These are phyloP conservation scores for Acephala macrosclerotiorum DNA, from an alignment of 2,329 filamentous ascomycete genomes.

Conservation along the genomic window DNA sequence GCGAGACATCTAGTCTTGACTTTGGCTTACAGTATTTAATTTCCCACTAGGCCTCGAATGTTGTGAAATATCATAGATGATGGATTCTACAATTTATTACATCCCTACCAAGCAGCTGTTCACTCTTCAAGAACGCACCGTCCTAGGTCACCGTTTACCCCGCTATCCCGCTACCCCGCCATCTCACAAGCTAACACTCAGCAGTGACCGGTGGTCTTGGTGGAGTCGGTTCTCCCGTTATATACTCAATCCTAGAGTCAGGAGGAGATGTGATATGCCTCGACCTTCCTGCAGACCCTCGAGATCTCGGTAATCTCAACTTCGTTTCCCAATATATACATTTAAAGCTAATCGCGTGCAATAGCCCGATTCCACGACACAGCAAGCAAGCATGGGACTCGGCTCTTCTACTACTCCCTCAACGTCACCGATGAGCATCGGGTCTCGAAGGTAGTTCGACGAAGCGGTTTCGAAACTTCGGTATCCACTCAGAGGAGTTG, in stretches of 20 bases:
- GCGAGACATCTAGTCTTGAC: too few species aligned
- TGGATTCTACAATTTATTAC: neutral
- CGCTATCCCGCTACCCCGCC: neutral
- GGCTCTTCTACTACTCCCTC: conserved; percentile 48
- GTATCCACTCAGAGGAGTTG: conserved; percentile 29
- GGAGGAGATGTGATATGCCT: conserved; percentile 57
- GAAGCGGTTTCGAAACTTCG: neutral
- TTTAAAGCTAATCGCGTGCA: neutral
- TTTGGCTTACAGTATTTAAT: too few species aligned
- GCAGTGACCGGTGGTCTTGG: conserved; percentile 58
- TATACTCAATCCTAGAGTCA: conserved; percentile 55
- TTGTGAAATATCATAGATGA: neutral
- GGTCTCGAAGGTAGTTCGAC: conserved; percentile 45
- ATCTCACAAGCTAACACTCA: neutral
- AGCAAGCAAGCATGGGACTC: conserved; percentile 12
- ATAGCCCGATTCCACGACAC: conserved; percentile 12
- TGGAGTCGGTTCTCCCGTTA: conserved; percentile 56
- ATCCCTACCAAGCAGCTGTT: conserved; percentile 22
- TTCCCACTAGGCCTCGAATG: too few species aligned
- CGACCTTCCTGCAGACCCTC: conserved; percentile 50
- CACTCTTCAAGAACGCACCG: conserved; percentile 20
- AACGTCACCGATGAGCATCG: conserved; percentile 52
- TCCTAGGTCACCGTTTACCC: conserved; percentile 14
- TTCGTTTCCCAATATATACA: neutral
- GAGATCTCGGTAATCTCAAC: conserved; percentile 42